Evolutionary conservation across 2,329 filamentous ascomycete species (phyloP), one percentile per base, ranked within the genome.

Genomic region (Trichoderma lentiforme): DNA sequence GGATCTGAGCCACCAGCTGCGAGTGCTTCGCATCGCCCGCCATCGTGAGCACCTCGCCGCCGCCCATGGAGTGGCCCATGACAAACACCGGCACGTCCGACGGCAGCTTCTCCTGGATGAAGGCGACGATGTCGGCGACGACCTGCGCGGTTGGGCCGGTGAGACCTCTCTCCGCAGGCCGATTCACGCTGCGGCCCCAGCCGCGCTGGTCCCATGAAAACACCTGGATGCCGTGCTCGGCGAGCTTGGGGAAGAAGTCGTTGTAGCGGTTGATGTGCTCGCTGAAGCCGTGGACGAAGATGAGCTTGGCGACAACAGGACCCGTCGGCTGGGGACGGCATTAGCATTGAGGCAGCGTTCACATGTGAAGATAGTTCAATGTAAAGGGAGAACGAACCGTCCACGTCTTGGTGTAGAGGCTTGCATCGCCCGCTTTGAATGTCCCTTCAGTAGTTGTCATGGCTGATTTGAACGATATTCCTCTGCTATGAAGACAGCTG

Each of bases 21-120:
- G 82, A 81, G 78, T 89, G 86, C 70, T 80, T 73, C 1, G 84
- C 80, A 69, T 86, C 83, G 70, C 83, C 86, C 28, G 86, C 86
- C 26, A 91, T 80, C 57, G 88, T 90, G 9, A 97, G 83, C 6
- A 90, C 88, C 81, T 97, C 88, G 28, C 90, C 93, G 72, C 95
- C 95, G 75, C 95, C 95, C 93, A 97, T 97, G 26, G 91, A 94
- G 82, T 97, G 94, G 68, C 95, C 95, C 84, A 96, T 90, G 24
- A 98, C 86, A 82, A 97, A 98, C 18, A 97, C 79, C 0, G 94
- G 93, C 43, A 85, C 70, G 4, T 81, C 77, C 28, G 81, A 80
- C 11, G 86, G 86, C 6, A 91, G 83, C 74, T 91, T 87, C 36
- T 84, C 83, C 72, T 85, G 85, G 75, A 96, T 85, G 80, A 98